A percentile compares a stretch with the other conserved stretches of the same genome.
These are phyloP conservation scores for Solanum tacnaense DNA, from an alignment of 257 asterid species.

Conservation along the genomic window DNA sequence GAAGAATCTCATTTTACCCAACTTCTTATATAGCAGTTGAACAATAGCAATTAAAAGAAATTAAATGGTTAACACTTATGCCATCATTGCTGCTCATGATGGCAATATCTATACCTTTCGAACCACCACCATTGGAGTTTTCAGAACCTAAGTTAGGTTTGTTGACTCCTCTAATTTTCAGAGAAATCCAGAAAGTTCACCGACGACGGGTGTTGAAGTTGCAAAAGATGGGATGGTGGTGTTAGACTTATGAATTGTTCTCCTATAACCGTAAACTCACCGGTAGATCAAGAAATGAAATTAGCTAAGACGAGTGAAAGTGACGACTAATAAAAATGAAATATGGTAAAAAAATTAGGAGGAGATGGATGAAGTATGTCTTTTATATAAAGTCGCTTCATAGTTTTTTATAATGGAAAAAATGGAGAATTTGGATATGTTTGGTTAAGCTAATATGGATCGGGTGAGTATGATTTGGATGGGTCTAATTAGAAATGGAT, in stretches of 20 bases:
- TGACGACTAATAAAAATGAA: too few species aligned
- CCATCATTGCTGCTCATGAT: neutral
- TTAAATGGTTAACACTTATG: neutral
- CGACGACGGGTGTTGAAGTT: too few species aligned
- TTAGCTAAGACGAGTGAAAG: neutral
- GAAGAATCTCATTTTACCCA: neutral
- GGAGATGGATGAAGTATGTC: too few species aligned
- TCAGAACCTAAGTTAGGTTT: neutral
- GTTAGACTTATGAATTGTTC: neutral
- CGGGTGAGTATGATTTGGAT: too few species aligned
- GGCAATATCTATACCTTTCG: neutral
- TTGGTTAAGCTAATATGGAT: too few species aligned
- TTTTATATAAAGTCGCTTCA: too few species aligned
- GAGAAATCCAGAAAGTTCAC: neutral
- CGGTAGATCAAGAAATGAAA: neutral
- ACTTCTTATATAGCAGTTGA: neutral
- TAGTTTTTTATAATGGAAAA: too few species aligned
- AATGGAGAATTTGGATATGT: too few species aligned
- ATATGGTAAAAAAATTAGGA: neutral
- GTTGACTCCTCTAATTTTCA: neutral
- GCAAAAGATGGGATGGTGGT: too few species aligned
- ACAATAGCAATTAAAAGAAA: too few species aligned
- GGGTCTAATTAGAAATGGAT: too few species aligned
- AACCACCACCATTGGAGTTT: neutral
- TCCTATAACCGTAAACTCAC: neutral